Evolutionary conservation across 2,329 filamentous ascomycete genomes (phyloP).

Genomic region (Fusarium sacchari): DNA sequence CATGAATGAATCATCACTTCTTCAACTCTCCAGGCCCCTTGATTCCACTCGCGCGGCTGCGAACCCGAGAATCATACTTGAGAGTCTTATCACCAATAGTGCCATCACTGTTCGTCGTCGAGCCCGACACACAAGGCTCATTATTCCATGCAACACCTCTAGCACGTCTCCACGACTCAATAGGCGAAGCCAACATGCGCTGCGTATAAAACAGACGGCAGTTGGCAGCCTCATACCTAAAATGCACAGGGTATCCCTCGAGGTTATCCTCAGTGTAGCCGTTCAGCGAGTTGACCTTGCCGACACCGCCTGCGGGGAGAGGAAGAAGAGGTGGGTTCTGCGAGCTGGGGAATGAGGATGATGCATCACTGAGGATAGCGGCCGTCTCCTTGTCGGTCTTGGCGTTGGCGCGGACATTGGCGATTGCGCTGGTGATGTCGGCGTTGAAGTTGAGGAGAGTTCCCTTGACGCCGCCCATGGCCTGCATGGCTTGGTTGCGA

Average conservation of each 20-base stretch:
- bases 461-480: conserved; percentile 73
- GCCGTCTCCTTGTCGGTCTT: conserved; percentile 12
- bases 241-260: conserved; percentile 57
- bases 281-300: conserved; percentile 36
- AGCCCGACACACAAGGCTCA: conserved; percentile 34
- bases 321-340: conserved; percentile 30
- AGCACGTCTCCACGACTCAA: conserved; percentile 59
- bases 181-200: conserved; percentile 61
- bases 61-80: conserved; percentile 32
- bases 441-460: conserved; percentile 38
- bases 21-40: conserved; percentile 32
- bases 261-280: conserved; percentile 35
- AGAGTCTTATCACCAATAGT: conserved; percentile 30
- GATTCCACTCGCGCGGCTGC: conserved; percentile 30
- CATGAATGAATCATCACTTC: conserved; percentile 15
- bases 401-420: conserved; percentile 15
- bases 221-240: conserved; percentile 68
- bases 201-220: conserved; percentile 70
- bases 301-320: conserved; percentile 50
- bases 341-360: conserved; percentile 24
- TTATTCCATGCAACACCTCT: conserved; percentile 30
- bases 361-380: conserved; percentile 12
- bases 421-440: conserved; percentile 16
- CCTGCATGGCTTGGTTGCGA: conserved; percentile 64
- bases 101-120: conserved; percentile 24